Evolutionary conservation across 2,329 filamentous ascomycete genomes (phyloP).

Genomic region (Alternaria atra): DNA sequence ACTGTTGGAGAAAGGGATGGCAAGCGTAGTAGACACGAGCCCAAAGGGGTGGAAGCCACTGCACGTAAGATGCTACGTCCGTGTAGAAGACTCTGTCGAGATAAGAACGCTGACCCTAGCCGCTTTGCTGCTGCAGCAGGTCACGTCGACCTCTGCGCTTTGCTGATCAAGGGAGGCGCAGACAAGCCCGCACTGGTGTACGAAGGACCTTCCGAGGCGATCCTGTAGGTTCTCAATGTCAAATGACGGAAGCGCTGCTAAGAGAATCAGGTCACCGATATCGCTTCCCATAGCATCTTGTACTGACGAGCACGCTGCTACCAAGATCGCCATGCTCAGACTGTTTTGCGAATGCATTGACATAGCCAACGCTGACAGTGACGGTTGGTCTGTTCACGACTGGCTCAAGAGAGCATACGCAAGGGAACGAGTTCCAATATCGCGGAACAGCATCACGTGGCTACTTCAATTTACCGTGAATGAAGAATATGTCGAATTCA

Average conservation of each 20-base stretch:
- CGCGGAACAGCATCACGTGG: constrained; percentile 27
- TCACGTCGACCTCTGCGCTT: constrained; percentile 17
- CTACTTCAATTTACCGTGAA: constrained; percentile 9
- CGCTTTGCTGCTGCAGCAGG: constrained; percentile 24
- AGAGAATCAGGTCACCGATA: constrained; percentile 12
- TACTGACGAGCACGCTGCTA: constrained; percentile 10
- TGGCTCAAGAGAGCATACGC: constrained; percentile 26
- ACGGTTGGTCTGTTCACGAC: constrained; percentile 25
- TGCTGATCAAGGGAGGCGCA: constrained; percentile 20
- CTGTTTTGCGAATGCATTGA: constrained; percentile 27
- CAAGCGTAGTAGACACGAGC: constrained; percentile 25
- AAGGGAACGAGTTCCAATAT: constrained; percentile 19
- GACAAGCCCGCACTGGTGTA: constrained; percentile 26
- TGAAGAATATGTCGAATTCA: constrained; percentile 21
- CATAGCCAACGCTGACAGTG: constrained; percentile 12
- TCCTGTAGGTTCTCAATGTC: neutral
- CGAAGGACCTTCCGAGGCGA: constrained; percentile 19
- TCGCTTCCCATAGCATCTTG: constrained; percentile 19
- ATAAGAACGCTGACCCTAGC: neutral
- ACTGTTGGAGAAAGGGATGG: constrained; percentile 15
- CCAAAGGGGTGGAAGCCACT: neutral
- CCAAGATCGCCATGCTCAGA: constrained; percentile 24
- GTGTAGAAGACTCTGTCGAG: neutral
- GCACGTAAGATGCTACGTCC: neutral
- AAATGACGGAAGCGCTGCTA: neutral